These are phyloP conservation scores for Gracilaria caudata DNA, from an alignment of 23 red algal species.

Conservation along the genomic window DNA sequence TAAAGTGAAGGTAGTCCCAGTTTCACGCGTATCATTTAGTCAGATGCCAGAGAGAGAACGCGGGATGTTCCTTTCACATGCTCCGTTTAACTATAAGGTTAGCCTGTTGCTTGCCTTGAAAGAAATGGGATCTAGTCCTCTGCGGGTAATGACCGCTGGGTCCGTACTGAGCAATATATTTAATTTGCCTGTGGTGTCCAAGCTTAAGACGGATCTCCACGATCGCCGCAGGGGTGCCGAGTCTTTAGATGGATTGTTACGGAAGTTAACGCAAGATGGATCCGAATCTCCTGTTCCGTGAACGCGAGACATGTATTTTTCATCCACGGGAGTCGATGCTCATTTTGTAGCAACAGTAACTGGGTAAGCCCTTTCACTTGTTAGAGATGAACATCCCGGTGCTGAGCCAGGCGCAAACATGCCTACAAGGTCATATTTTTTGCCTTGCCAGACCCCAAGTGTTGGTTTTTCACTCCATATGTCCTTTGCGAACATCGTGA, in stretches of 20 bases:
- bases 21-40: conserved; percentile 45
- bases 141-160: conserved; percentile 29
- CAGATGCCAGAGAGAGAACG: conserved; percentile 42
- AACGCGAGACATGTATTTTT: not conserved
- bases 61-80: conserved; percentile 67
- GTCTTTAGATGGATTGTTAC: conserved; percentile 15
- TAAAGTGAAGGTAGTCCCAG: conserved; percentile 38
- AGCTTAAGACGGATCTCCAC: not conserved
- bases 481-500: too few species aligned
- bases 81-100: conserved; percentile 65
- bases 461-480: too few species aligned
- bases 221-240: not conserved
- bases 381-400: too few species aligned
- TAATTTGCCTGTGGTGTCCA: conserved; percentile 20
- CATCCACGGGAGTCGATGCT: too few species aligned
- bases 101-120: conserved; percentile 56
- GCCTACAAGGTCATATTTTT: too few species aligned
- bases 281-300: conserved; percentile 23
- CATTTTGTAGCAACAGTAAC: too few species aligned
- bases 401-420: too few species aligned
- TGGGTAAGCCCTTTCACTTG: too few species aligned
- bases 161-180: conserved; percentile 43
- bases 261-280: conserved; percentile 8
- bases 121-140: not conserved
- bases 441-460: too few species aligned